phyloP scores from a whole-genome alignment of 108 stramenopile species.

The Nitzschia sp. region DNA sequence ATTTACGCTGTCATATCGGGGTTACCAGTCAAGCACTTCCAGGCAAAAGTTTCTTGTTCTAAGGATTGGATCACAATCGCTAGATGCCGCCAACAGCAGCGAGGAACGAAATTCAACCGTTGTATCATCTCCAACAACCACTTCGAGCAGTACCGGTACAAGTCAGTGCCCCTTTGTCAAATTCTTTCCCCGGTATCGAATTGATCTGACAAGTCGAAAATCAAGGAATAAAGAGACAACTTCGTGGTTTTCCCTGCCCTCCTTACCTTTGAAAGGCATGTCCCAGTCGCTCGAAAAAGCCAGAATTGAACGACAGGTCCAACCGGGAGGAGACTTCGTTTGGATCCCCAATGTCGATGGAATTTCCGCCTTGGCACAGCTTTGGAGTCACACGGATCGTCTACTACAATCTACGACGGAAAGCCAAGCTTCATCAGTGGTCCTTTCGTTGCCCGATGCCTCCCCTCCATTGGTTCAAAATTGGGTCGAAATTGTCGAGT shows the following conservation, averaged over 20 bases:
- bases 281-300: conserved; percentile 8
- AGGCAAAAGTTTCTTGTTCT: too few relatives aligned
- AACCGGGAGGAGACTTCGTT: too few relatives aligned
- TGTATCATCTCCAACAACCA: too few relatives aligned
- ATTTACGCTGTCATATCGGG: too few relatives aligned
- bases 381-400: conserved; percentile 29
- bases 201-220: conserved; percentile 31
- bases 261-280: conserved; percentile 19
- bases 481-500: conserved; percentile 46
- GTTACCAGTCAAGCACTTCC: too few relatives aligned
- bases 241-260: neutral
- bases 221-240: conserved; percentile 11
- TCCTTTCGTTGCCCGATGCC: conserved; percentile 28
- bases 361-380: conserved; percentile 16
- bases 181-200: conserved; percentile 58
- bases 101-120: neutral
- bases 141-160: neutral
- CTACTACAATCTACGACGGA: neutral
- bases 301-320: conserved; percentile 24
- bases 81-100: neutral
- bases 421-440: neutral
- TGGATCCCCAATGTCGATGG: too few relatives aligned
- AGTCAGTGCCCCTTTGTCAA: conserved; percentile 41
- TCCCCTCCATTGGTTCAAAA: conserved; percentile 24
- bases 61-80: neutral